These are phyloP conservation scores for Capsicum baccatum DNA, from an alignment of 257 asterid genomes.

Conservation along the genomic window DNA sequence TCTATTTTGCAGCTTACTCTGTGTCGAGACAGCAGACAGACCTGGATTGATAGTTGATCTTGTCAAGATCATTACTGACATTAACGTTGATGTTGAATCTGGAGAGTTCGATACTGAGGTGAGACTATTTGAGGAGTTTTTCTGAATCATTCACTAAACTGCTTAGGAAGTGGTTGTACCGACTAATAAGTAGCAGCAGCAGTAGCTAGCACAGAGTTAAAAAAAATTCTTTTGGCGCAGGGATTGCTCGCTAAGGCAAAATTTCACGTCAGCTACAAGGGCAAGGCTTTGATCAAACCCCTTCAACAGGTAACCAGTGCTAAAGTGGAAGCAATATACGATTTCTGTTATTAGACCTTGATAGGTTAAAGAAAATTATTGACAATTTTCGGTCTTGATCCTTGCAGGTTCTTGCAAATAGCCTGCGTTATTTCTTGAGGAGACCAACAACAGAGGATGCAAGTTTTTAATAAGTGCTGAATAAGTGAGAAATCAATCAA, in stretches of 20 bases:
- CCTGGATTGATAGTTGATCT: conserved; percentile 97
- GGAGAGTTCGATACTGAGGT: conserved; percentile 98
- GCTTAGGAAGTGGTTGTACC: neutral
- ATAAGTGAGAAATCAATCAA: conserved; percentile 21
- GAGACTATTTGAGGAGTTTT: conserved; percentile 7
- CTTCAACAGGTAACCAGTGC: conserved; percentile 75
- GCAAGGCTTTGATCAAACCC: conserved; percentile 82
- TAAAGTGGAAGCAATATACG: neutral
- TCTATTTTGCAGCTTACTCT: conserved; percentile 69
- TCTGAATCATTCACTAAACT: neutral
- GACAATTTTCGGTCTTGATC: conserved; percentile 9
- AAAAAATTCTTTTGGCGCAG: conserved; percentile 38
- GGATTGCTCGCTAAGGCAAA: conserved; percentile 96
- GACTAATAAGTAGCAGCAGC: neutral
- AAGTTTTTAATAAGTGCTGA: conserved; percentile 76
- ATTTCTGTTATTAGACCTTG: neutral
- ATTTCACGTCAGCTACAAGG: conserved; percentile 89
- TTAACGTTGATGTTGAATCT: conserved; percentile 73
- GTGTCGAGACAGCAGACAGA: conserved; percentile 83
- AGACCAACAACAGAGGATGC: conserved; percentile 86
- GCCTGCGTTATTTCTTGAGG: conserved; percentile 83
- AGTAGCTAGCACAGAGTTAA: neutral
- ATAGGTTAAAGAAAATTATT: neutral
- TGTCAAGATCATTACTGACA: conserved; percentile 80
- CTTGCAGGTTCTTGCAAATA: conserved; percentile 83